Evolutionary conservation across 2,329 filamentous ascomycete genomes (phyloP), one percentile per base, ranked within the genome.

Genomic region (Penicillium sp.): DNA sequence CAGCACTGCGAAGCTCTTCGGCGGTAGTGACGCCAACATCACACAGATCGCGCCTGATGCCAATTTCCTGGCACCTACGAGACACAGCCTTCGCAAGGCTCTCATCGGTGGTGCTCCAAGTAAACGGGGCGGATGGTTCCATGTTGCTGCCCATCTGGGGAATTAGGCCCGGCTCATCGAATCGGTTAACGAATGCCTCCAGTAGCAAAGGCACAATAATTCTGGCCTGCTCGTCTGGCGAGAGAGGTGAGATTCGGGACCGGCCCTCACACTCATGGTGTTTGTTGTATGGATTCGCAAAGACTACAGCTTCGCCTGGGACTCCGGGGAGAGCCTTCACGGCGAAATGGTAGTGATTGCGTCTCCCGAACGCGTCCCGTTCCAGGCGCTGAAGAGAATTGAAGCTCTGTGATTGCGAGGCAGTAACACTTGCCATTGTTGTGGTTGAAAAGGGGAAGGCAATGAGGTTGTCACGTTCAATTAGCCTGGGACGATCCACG

Each of bases 341-440:
- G 37, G 22, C 31, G 49, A 58, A 56, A 35, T 52, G 43, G 50
- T 51, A 60, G 51, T 56, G 52, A 49, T 39, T 58, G 11, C 38
- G 59, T 14, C 2, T 20, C 0, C 46, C 35, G 1, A 1, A 26
- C 2, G 10, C 18, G 13, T 48, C 53, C 11, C 5, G 3, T 13
- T 53, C 37, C 16, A 49, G 53, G 10, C 43, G 44, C 8, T 35
- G 44, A 11, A 56, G 47, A 14, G 11, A 3, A 38, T 56, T 58
- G 16, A 58, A 39, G 20, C 24, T 9, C 29, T 4, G 5, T 29
- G 26, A 20, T 22, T 44, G 10, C 10, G 29, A 34, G 20, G 39
- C 29, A 22, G 38, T 29, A 8, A 14, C 29, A 24, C 16, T 43
- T 24, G 14, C 9, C 29, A 43, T 50, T 22, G 9, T 50, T 43